phyloP scores from a whole-genome alignment of 495 filamentous ascomycete genomes.

The Collariella sp. region DNA sequence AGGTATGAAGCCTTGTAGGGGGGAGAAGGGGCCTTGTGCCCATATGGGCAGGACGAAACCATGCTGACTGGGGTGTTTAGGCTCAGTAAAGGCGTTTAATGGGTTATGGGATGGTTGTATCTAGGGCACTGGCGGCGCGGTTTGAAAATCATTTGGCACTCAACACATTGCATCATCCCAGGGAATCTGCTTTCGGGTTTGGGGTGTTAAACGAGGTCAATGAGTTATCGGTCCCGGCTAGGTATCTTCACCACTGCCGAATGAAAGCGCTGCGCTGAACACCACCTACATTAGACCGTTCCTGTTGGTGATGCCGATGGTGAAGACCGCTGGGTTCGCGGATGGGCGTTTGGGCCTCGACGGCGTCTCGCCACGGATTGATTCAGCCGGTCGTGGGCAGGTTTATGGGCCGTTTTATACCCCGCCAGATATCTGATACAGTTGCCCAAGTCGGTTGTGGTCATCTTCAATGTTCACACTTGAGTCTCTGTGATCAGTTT shows the following conservation, averaged over 20 bases:
- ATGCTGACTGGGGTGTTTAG: constrained; percentile 21
- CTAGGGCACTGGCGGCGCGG: constrained; percentile 29
- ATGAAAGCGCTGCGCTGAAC: constrained; percentile 29
- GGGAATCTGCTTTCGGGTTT: constrained; percentile 32
- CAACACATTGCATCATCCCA: constrained; percentile 31
- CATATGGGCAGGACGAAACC: not conserved
- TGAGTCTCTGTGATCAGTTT: too few species aligned
- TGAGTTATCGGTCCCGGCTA: constrained; percentile 27
- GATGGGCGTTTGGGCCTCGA: constrained; percentile 3
- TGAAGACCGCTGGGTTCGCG: constrained; percentile 2
- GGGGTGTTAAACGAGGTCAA: constrained; percentile 32
- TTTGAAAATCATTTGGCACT: constrained; percentile 29
- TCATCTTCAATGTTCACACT: too few species aligned
- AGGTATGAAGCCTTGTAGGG: constrained; percentile 50
- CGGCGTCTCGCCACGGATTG: not conserved
- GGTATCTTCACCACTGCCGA: constrained; percentile 31
- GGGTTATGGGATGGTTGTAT: constrained; percentile 27
- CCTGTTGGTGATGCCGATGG: constrained; percentile 6
- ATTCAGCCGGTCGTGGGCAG: constrained; percentile 1
- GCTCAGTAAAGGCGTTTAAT: constrained; percentile 22
- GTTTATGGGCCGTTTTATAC: constrained; percentile 5
- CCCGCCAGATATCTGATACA: constrained; percentile 16
- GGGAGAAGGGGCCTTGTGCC: not conserved
- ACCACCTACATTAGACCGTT: constrained; percentile 8
- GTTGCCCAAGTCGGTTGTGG: not conserved